Conservation (phyloP, 2,329 filamentous ascomycete species). For the Diplodia intermedia region DNA sequence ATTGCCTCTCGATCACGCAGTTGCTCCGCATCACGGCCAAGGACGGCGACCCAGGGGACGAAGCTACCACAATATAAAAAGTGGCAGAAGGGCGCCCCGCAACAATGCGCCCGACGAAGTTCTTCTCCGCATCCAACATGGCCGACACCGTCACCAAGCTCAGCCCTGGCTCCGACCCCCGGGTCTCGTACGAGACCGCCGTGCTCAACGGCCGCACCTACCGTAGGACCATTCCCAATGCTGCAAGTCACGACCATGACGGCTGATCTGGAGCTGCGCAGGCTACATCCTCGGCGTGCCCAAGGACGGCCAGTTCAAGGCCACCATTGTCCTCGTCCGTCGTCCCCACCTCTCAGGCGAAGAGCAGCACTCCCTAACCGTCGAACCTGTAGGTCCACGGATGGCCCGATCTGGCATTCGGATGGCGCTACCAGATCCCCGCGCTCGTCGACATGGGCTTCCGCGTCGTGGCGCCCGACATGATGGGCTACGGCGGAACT, state of each 20-base stretch:
- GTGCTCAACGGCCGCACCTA: slow-evolving; percentile 74
- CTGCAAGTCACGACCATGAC: neutral
- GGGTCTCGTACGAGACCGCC: slow-evolving; percentile 69
- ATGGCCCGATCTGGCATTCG: slow-evolving; percentile 81
- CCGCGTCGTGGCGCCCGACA: slow-evolving; percentile 82
- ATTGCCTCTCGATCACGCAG: slow-evolving; percentile 10
- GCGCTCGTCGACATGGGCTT: slow-evolving; percentile 73
- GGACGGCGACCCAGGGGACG: neutral
- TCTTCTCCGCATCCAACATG: slow-evolving; percentile 48
- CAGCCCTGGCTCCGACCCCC: slow-evolving; percentile 65
- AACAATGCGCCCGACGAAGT: neutral
- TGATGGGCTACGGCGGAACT: slow-evolving; percentile 84
- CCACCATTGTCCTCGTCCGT: slow-evolving; percentile 62
- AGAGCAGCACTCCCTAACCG: neutral
- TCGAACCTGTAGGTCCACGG: slow-evolving; percentile 66
- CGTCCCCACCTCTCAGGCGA: neutral
- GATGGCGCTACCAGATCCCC: slow-evolving; percentile 91
- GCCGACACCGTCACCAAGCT: slow-evolving; percentile 64
- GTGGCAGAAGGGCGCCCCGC: neutral
- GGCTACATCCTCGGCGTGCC: slow-evolving; percentile 62
- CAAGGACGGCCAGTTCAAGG: slow-evolving; percentile 51
- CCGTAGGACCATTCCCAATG: slow-evolving; percentile 45
- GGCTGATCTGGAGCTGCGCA: neutral
- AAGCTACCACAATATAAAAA: neutral
- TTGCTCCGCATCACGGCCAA: slow-evolving; percentile 1